Percentiles rank a stretch among this genome's conserved stretches.
Conservation (phyloP, 257 asterid species). For the Apocynum venetum region DNA sequence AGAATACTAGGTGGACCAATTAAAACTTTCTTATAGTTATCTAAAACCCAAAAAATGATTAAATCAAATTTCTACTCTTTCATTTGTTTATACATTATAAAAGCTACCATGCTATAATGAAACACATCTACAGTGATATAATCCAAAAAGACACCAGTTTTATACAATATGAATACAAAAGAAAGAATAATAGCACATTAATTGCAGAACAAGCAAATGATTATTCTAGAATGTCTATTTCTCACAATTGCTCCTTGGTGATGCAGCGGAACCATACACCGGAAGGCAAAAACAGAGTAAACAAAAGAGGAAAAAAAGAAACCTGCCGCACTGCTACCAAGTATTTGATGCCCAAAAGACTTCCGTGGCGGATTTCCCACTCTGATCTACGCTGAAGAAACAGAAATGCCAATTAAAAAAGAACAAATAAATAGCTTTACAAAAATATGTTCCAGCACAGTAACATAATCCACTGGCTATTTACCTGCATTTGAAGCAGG, state of each 20-base stretch:
- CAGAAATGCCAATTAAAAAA: conserved; percentile 50
- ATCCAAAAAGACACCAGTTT: not conserved
- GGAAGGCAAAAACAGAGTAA: not conserved
- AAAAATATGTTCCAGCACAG: conserved; percentile 1
- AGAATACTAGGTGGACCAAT: not conserved
- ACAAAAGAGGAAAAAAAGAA: conserved; percentile 1
- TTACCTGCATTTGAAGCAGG: conserved; percentile 97
- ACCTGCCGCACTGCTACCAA: conserved; percentile 99
- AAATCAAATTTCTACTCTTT: not conserved
- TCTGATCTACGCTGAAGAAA: conserved; percentile 97
- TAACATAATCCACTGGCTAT: conserved; percentile 23
- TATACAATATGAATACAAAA: not conserved
- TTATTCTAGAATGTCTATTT: too few species aligned
- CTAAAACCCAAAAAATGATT: not conserved
- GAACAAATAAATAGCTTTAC: conserved; percentile 9
- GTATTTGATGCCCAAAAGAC: conserved; percentile 95
- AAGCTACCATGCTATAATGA: not conserved
- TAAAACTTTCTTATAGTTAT: not conserved
- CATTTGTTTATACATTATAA: not conserved
- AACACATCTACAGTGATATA: not conserved
- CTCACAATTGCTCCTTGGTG: too few species aligned
- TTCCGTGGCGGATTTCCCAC: conserved; percentile 99
- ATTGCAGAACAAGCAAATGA: not conserved
- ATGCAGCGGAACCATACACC: too few species aligned
- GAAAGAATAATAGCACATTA: not conserved